A percentile compares a stretch with the other conserved stretches of the same genome.
phyloP scores from a whole-genome alignment of 176 grass and related monocot species.

The Bromus sterilis region DNA sequence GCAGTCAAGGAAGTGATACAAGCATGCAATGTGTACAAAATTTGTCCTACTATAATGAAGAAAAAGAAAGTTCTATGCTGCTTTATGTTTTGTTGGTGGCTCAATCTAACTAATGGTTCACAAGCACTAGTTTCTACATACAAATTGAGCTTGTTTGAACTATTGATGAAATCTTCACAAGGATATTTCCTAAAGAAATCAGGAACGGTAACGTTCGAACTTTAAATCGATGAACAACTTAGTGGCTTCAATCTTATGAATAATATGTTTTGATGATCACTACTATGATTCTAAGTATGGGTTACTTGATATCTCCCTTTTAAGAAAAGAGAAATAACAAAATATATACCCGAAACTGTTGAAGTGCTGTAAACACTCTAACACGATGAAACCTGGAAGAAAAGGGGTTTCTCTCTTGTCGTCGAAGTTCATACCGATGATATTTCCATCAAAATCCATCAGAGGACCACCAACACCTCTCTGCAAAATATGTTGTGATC shows the following conservation, averaged over 20 bases:
- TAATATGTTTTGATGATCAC: not conserved
- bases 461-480: slow-evolving; percentile 5
- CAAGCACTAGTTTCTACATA: not conserved
- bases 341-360: not conserved
- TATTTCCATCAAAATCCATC: slow-evolving; percentile 2
- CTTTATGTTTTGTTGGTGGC: not conserved
- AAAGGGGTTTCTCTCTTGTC: slow-evolving; percentile 17
- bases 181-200: not conserved
- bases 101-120: not conserved
- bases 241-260: not conserved
- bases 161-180: not conserved
- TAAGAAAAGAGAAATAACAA: not conserved
- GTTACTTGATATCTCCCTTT: not conserved
- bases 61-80: not conserved
- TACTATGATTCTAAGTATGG: not conserved
- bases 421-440: slow-evolving; percentile 13
- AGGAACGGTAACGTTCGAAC: not conserved
- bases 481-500: not conserved
- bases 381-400: slow-evolving; percentile 16
- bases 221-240: not conserved
- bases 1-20: not conserved
- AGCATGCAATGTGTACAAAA: not conserved
- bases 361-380: slow-evolving; percentile 22
- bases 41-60: not conserved
- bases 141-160: not conserved